Base-by-base conservation (phyloP, 345 rosid species). In the Citrus cavaleriei region DNA sequence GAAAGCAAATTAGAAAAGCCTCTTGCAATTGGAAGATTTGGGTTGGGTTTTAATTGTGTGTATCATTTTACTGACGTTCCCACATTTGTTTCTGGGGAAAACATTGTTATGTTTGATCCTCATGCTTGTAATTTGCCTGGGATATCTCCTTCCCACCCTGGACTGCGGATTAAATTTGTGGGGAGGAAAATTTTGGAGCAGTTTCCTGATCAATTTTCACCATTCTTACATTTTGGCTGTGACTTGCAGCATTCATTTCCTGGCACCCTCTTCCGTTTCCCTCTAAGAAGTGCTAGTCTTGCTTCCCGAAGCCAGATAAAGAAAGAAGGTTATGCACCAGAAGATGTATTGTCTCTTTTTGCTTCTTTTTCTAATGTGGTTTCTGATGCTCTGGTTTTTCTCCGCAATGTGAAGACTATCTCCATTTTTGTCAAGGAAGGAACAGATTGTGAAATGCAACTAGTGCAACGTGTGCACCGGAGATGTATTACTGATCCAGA, bases 51-150 rank as follows among this genome's bases (percentile, higher is more conserved):
- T 85, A 95, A 95, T 80, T 95, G 98, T 82, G 98, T 93, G 69
- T 95, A 95, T 90, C 98, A 95, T 89, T 95, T 95, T 75, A 95
- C 98, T 64, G 98, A 95, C 75, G 85, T 93, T 77, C 98, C 98
- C 16, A 81, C 91, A 42, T 95, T 95, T 87, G 97, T 95, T 85
- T 95, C 98, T 65, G 98, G 98, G 79, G 98, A 95, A 84, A 95
- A 95, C 79, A 84, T 95, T 76, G 98, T 95, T 73, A 92, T 95
- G 93, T 95, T 95, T 88, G 98, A 95, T 89, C 98, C 98, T 65
- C 98, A 95, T 86, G 98, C 98, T 74, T 82, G 83, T 77, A 90
- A 86, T 90, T 90, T 95, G 85, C 98, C 98, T 28, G 98, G 98
- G 67, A 92, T 93, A 78, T 89, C 98, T 76, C 98, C 98, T 71